Evolutionary conservation across 352 stramenopile genomes (phyloP).

Genomic region (Chrysophaeum taylorii): DNA sequence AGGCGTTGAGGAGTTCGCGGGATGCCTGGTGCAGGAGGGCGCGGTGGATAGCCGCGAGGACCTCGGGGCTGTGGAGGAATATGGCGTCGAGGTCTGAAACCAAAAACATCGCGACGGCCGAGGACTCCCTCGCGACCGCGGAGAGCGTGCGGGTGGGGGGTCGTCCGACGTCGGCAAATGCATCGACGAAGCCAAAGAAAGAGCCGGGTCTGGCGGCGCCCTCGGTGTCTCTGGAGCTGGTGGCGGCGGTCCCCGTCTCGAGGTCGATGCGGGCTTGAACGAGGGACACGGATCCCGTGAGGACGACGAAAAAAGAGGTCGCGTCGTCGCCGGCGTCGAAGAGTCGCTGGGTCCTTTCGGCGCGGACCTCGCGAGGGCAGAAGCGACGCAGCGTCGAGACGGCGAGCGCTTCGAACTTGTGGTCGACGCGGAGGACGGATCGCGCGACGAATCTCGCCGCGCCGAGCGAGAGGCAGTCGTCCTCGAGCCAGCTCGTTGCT

Average conservation of each 20-base stretch:
- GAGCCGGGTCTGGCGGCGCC: neutral
- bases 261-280: neutral
- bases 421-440: neutral
- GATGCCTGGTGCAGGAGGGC: too few species aligned
- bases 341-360: too few species aligned
- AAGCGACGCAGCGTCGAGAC: neutral
- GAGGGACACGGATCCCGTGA: neutral
- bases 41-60: too few species aligned
- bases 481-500: neutral
- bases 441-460: neutral
- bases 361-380: neutral
- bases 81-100: too few species aligned
- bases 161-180: too few species aligned
- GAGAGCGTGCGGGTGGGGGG: too few species aligned
- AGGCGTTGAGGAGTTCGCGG: too few species aligned
- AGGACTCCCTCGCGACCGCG: too few species aligned
- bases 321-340: neutral
- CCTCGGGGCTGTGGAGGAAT: too few species aligned
- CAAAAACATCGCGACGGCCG: too few species aligned
- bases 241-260: neutral
- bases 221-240: too few species aligned
- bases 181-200: slow-evolving; percentile 7
- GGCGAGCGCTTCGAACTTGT: neutral
- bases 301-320: neutral
- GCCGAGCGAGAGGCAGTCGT: neutral